Percentiles rank a stretch among this genome's conserved stretches.
Evolutionary conservation across 306 rosid species (phyloP).

Genomic region (Rosa multiflora): DNA sequence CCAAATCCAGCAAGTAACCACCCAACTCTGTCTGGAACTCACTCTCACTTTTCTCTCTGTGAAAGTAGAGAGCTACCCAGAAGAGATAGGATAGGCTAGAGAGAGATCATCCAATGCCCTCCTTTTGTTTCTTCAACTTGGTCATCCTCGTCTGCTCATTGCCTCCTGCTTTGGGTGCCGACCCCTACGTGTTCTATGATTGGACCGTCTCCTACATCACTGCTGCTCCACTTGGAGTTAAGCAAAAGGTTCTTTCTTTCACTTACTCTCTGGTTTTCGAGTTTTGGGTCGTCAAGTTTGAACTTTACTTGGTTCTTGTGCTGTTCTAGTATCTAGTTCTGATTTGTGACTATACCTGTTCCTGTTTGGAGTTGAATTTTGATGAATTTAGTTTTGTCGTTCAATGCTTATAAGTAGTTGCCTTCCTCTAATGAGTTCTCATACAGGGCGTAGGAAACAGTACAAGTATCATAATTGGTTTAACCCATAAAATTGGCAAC

Average conservation of each 20-base stretch:
- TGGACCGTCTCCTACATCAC: slow-evolving; percentile 78
- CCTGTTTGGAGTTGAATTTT: background rate
- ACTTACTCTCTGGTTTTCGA: background rate
- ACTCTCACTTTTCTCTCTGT: background rate
- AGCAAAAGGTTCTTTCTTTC: slow-evolving; percentile 65
- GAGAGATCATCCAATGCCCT: slow-evolving; percentile 37
- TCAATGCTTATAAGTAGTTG: background rate
- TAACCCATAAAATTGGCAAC: background rate
- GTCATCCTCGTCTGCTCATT: slow-evolving; percentile 37
- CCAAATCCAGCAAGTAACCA: background rate
- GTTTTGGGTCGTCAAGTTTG: background rate
- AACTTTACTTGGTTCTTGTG: background rate
- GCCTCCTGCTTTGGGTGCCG: slow-evolving; percentile 56
- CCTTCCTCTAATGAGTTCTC: background rate
- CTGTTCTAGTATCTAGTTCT: slow-evolving; percentile 1
- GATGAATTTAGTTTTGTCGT: background rate
- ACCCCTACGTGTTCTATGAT: slow-evolving; percentile 70
- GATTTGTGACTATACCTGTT: too few species aligned
- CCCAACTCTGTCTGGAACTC: background rate
- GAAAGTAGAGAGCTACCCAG: slow-evolving; percentile 1
- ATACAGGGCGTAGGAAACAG: background rate
- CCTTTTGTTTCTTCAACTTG: slow-evolving; percentile 34
- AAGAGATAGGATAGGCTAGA: background rate
- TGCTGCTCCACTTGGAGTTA: slow-evolving; percentile 67
- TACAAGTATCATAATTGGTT: background rate